phyloP scores from a whole-genome alignment of 306 rosid species.

The Prinsepia uniflora region DNA sequence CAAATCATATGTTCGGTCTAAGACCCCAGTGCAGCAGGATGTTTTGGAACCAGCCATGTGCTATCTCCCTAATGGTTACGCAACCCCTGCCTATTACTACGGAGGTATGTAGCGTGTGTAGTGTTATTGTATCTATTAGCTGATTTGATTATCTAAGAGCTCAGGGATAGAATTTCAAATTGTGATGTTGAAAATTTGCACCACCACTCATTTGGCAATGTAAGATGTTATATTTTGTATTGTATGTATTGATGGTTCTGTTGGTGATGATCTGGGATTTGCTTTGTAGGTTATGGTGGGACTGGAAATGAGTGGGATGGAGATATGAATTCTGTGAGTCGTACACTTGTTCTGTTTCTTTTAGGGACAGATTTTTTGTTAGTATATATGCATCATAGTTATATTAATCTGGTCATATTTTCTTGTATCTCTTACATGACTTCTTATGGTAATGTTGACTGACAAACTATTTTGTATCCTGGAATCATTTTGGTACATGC shows the following conservation, averaged over 20 bases:
- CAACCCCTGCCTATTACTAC: slow-evolving; percentile 64
- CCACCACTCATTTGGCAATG: neutral
- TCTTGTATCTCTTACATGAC: neutral
- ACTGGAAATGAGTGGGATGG: slow-evolving; percentile 75
- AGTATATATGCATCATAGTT: neutral
- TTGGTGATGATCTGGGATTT: neutral
- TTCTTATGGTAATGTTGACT: neutral
- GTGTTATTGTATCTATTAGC: neutral
- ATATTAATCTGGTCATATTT: neutral
- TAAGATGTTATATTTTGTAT: neutral
- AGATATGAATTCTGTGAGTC: slow-evolving; percentile 70
- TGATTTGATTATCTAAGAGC: neutral
- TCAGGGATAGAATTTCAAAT: neutral
- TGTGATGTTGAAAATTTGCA: neutral
- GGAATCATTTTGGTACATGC: neutral
- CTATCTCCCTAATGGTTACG: slow-evolving; percentile 74
- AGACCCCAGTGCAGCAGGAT: slow-evolving; percentile 59
- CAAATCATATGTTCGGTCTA: slow-evolving; percentile 61
- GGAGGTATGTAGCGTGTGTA: slow-evolving; percentile 48
- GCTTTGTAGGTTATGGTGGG: slow-evolving; percentile 57
- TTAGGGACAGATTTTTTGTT: too few relatives aligned
- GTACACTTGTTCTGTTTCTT: neutral
- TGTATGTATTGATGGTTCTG: neutral
- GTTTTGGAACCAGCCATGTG: slow-evolving; percentile 63
- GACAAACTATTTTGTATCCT: slow-evolving; percentile 2